phyloP scores from a whole-genome alignment of 2,329 filamentous ascomycete genomes.

The Akanthomyces uredinophilus region DNA sequence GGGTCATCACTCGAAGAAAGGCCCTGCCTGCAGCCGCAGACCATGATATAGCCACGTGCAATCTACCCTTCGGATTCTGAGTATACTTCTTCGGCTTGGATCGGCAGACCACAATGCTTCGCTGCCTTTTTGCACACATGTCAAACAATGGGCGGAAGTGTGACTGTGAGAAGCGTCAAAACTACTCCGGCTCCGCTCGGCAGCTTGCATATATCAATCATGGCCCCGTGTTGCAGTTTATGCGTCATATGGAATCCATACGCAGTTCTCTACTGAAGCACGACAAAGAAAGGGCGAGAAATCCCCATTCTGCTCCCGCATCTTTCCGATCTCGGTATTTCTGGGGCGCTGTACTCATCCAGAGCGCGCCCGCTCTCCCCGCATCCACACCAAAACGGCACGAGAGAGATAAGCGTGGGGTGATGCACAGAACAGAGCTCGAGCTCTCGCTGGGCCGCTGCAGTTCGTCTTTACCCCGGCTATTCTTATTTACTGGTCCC shows the following conservation, averaged over 20 bases:
- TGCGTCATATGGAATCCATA: background rate
- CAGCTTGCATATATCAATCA: background rate
- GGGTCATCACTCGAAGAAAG: background rate
- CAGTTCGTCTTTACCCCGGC: slow-evolving; percentile 9
- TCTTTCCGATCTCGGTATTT: slow-evolving; percentile 14
- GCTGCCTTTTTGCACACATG: background rate
- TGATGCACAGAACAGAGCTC: too few relatives aligned
- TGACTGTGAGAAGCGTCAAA: background rate
- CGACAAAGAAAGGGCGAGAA: background rate
- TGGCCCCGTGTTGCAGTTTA: background rate
- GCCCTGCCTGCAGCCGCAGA: background rate
- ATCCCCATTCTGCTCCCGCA: slow-evolving; percentile 3
- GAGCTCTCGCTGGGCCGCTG: background rate
- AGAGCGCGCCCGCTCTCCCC: background rate
- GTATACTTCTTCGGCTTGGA: background rate
- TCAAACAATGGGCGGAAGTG: background rate
- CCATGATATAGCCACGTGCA: background rate
- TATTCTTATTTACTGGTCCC: slow-evolving; percentile 14
- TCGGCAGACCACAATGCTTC: background rate
- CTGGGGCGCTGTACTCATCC: background rate
- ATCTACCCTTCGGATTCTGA: background rate
- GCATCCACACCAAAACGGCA: background rate
- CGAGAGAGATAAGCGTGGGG: too few relatives aligned
- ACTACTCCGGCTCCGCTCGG: background rate
- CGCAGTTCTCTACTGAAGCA: background rate